These are phyloP conservation scores for Yarrowia hollandica DNA, from an alignment of 805 yeast species.

Conservation along the genomic window DNA sequence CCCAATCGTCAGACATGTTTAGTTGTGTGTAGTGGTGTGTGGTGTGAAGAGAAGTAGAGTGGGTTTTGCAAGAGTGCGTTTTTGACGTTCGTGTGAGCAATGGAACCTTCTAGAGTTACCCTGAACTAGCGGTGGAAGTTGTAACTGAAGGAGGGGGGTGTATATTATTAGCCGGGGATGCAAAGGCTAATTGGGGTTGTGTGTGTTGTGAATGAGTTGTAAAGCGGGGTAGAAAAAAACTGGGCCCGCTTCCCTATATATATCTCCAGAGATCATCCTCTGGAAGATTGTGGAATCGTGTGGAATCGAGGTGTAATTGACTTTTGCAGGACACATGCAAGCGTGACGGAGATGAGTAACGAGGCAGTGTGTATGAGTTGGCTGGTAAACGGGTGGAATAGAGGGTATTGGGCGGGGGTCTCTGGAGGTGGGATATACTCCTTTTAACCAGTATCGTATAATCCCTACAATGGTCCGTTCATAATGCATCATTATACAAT, in stretches of 20 bases:
- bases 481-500: no score
- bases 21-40: constrained; percentile 6
- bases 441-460: no score
- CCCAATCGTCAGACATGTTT: constrained; percentile 68
- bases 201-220: no score
- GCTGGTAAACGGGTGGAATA: no score
- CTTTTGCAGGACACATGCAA: constrained; percentile 3
- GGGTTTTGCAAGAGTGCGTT: neutral
- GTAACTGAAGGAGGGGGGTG: neutral
- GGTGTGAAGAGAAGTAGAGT: constrained; percentile 22
- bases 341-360: constrained; percentile 14
- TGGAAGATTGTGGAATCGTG: constrained; percentile 12
- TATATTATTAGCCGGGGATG: neutral
- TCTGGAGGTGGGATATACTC: no score
- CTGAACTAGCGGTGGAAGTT: neutral
- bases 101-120: constrained; percentile 29
- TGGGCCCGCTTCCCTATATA: neutral
- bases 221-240: no score
- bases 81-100: constrained; percentile 20
- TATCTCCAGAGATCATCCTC: neutral
- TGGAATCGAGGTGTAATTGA: neutral
- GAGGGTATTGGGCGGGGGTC: no score
- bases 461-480: no score
- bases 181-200: constrained; percentile 1
- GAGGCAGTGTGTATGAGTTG: neutral